Base-by-base conservation (phyloP, 2,329 filamentous ascomycete species). In the Penicillium hordei region DNA sequence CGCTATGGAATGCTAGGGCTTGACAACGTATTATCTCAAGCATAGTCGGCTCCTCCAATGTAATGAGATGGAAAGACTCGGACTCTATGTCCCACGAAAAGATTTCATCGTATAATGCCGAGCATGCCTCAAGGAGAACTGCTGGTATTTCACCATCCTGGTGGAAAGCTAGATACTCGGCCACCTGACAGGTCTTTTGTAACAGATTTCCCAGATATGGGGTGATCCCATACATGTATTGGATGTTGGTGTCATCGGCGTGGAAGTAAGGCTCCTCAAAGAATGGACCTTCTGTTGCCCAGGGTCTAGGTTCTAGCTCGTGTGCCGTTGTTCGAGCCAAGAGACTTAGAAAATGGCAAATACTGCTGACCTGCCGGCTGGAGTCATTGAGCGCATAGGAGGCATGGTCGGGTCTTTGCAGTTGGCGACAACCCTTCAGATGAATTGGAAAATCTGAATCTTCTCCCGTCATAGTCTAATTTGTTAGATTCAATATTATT, bases 191-290 rank as follows among this genome's bases (percentile, higher is more conserved):
- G 4, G 62, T 57, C 23, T 34, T 54, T 21, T 61, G 58, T 50
- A 65, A 46, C n/a, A 64, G 38, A 48, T 60, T 64, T 7, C 60
- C 63, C 0, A 65, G 48, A 12, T 53, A 52, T 10, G 62, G 60
- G 17, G 63, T 65, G n/a, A 65, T 60, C 15, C 63, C 63, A 38
- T 65, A 65, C 4, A 63, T 60, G 39, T 62, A 62, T 48, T 65
- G 62, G 34, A 65, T 52, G 36, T 55, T 42, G 7, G 48, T 57
- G 13, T 58, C 52, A 2, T 58, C 33, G 7, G 53, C 39, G 23
- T 43, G 21, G 29, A 61, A 52, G 27, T 57, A 49, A 6, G 50
- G 25, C n/a, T 23, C 34, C 15, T 52, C 60, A 17, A 40, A 36
- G 19, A 39, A 50, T 42, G 58, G 43, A 10, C 10, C 39, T 5